phyloP scores from a whole-genome alignment of 108 stramenopile genomes.

The Nitzschia sp. region DNA sequence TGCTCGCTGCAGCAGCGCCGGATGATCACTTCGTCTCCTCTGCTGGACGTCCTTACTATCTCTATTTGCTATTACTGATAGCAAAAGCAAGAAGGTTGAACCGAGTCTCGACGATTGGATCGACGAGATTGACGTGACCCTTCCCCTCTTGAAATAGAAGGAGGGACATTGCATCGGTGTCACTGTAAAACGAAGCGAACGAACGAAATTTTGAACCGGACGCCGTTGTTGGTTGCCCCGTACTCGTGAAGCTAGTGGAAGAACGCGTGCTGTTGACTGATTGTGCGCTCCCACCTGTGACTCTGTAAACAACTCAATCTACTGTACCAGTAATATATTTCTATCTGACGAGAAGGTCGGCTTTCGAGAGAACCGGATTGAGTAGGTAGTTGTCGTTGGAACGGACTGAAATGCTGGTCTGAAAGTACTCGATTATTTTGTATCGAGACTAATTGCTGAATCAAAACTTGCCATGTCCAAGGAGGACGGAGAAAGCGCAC shows the following conservation, averaged over 20 bases:
- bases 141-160: background rate
- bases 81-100: background rate
- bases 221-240: no score
- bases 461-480: background rate
- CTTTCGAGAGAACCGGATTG: no score
- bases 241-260: no score
- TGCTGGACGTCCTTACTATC: background rate
- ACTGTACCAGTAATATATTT: no score
- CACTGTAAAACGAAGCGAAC: no score
- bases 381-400: background rate
- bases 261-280: no score
- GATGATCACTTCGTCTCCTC: background rate
- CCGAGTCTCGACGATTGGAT: constrained; percentile 56
- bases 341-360: no score
- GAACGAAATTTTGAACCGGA: no score
- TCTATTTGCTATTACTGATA: background rate
- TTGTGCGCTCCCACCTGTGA: no score
- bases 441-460: constrained; percentile 2
- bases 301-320: no score
- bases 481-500: constrained; percentile 8
- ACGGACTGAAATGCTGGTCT: constrained; percentile 16
- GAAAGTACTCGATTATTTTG: constrained; percentile 5
- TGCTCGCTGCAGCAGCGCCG: background rate
- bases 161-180: background rate
- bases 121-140: constrained; percentile 37